Evolutionary conservation across 176 grass and related monocot genomes (phyloP).

Genomic region (Aegilops tauschii): DNA sequence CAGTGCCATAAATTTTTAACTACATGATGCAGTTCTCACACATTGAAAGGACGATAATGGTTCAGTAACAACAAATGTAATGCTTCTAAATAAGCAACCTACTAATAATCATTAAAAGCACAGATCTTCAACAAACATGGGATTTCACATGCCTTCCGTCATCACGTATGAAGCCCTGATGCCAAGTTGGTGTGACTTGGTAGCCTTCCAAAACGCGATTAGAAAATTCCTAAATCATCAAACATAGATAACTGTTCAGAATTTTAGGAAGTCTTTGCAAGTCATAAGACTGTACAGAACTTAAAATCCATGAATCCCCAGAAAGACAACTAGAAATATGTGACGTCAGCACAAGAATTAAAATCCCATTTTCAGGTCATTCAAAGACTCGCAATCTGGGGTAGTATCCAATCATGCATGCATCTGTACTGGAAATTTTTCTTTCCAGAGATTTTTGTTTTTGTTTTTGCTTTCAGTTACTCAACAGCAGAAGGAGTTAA

Average conservation of each 20-base stretch:
- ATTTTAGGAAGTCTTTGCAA: conserved; percentile 19
- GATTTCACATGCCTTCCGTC: conserved; percentile 71
- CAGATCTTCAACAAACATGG: conserved; percentile 9
- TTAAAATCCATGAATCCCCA: background rate
- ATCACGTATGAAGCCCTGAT: conserved; percentile 88
- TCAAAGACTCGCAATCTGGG: background rate
- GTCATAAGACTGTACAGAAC: background rate
- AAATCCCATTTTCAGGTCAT: background rate
- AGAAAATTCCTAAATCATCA: conserved; percentile 69
- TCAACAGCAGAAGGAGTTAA: background rate
- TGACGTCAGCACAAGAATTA: conserved; percentile 1
- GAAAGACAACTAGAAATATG: background rate
- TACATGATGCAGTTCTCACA: background rate
- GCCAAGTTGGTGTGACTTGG: conserved; percentile 89
- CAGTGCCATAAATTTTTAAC: background rate
- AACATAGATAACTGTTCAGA: background rate
- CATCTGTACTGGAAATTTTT: background rate
- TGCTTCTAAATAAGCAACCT: background rate
- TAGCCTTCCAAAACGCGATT: conserved; percentile 81
- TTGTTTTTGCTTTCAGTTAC: background rate
- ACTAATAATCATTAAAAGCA: conserved; percentile 12
- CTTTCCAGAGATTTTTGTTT: background rate
- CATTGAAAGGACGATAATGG: background rate
- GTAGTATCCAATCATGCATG: background rate
- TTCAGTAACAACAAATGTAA: background rate